Conservation (phyloP, 352 stramenopile genomes). For the Globisporangium spinosum region DNA sequence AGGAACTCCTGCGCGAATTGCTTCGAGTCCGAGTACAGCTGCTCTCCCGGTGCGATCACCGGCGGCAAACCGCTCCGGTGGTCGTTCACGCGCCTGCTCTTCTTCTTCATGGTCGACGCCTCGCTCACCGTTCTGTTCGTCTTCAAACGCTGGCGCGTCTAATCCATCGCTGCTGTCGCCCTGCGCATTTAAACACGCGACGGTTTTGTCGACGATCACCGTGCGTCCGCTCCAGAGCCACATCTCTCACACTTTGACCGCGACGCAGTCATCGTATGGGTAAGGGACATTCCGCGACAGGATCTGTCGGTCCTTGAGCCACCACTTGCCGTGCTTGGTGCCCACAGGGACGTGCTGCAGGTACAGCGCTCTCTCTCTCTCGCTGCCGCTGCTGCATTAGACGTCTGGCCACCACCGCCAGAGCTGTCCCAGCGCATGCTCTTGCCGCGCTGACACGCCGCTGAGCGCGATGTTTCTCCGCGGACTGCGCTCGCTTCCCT, state of each 20-base stretch:
- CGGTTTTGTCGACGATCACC: constrained; percentile 66
- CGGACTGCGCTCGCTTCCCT: background rate
- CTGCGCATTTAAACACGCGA: constrained; percentile 16
- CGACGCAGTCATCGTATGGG: constrained; percentile 27
- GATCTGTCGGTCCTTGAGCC: constrained; percentile 54
- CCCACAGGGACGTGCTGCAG: constrained; percentile 41
- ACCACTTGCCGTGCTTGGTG: constrained; percentile 61
- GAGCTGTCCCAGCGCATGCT: constrained; percentile 5
- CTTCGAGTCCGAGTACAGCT: constrained; percentile 6
- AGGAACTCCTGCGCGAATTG: constrained; percentile 9
- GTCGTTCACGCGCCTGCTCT: background rate
- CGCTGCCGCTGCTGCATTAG: constrained; percentile 5
- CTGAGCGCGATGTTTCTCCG: background rate
- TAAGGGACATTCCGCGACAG: constrained; percentile 35
- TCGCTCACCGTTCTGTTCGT: background rate
- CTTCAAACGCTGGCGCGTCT: background rate
- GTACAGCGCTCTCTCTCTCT: constrained; percentile 12
- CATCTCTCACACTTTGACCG: constrained; percentile 57
- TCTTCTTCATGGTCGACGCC: background rate
- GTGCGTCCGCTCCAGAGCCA: constrained; percentile 63
- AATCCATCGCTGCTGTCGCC: background rate
- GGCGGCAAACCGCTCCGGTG: background rate
- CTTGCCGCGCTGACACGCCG: background rate
- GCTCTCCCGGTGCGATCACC: background rate
- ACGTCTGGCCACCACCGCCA: constrained; percentile 6